Conservation (phyloP, 352 stramenopile species). For the Globisporangium emineosum region DNA sequence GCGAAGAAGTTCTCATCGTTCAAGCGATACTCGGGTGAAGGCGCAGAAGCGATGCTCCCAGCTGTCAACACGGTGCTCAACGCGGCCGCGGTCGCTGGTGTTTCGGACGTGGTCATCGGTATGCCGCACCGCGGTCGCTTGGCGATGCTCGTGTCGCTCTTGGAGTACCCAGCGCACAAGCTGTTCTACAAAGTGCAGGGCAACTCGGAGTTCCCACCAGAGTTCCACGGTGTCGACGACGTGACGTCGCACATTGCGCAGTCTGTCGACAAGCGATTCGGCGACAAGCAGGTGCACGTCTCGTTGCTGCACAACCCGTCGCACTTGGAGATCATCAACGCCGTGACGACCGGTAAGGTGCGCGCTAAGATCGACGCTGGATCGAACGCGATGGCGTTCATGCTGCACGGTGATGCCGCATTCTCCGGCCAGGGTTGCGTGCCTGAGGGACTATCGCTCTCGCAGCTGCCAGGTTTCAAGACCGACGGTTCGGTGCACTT, state of each 20-base stretch:
- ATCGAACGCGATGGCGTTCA: constrained; percentile 66
- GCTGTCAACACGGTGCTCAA: constrained; percentile 72
- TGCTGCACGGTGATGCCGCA: constrained; percentile 86
- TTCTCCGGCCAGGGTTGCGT: constrained; percentile 87
- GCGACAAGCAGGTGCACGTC: constrained; percentile 58
- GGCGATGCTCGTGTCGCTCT: constrained; percentile 64
- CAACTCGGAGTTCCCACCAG: constrained; percentile 64
- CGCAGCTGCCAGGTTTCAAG: constrained; percentile 73
- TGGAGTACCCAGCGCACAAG: constrained; percentile 82
- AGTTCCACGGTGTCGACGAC: constrained; percentile 69
- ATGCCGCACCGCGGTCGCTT: constrained; percentile 86
- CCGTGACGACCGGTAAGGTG: constrained; percentile 80
- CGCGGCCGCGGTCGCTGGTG: constrained; percentile 34
- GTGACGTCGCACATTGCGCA: constrained; percentile 86
- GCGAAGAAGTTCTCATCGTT: constrained; percentile 83
- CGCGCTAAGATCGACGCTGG: constrained; percentile 74
- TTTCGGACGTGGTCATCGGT: constrained; percentile 81
- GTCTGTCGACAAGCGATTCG: constrained; percentile 66
- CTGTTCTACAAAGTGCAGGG: constrained; percentile 83
- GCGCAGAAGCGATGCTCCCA: constrained; percentile 77
- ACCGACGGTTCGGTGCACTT: constrained; percentile 81
- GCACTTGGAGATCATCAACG: constrained; percentile 88
- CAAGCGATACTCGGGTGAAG: constrained; percentile 87
- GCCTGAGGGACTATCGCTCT: constrained; percentile 68
- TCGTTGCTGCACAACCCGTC: constrained; percentile 86